Evolutionary conservation across 305 asterid species (phyloP), one percentile per base, ranked within the genome.

Genomic region (Solanum hybrid): DNA sequence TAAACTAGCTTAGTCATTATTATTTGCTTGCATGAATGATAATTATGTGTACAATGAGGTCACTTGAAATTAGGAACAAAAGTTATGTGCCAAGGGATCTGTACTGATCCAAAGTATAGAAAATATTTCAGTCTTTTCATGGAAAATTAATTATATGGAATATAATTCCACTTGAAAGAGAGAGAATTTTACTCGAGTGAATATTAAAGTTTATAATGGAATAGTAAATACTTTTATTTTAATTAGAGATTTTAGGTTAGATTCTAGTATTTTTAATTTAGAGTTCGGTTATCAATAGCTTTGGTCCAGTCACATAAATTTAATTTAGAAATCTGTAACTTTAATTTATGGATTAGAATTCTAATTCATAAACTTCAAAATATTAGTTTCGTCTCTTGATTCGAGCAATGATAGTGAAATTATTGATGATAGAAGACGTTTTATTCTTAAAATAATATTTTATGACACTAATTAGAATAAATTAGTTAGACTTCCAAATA

Each of bases 81-180:
- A 89, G 84, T 88, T 91, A 73, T 91, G 88, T 65, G 92, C 91
- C 91, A 92, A 90, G 93, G 94, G 93, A 88, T 27, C 89, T 92
- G 93, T 37, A 87, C 91, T 80, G 90, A 90, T 31, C 29, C 80
- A 88, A 88, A 4, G 11, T 3, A 10, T 79, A 17, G 3, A 41
- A 51, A 27, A 81, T 26, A 80, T 89, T 38, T 89, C 79, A 70
- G 87, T 89, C 93, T 90, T 90, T 88, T 88, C 93, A 39, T 32
- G 68, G 68, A 85, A 84, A 83, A 87, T 31, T 57, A 89, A 85
- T 83, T 84, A 89, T 88, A 90, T 87, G 73, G 68, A 89, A 88
- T 76, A 90, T 89, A 92, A 51, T 31, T 51, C 29, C 41, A 31
- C 88, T 45, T 84, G 29, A 51, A 84, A 29, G 76, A 2, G 39